Evolutionary conservation across 257 asterid genomes (phyloP).

Genomic region (Ocimum tenuiflorum): DNA sequence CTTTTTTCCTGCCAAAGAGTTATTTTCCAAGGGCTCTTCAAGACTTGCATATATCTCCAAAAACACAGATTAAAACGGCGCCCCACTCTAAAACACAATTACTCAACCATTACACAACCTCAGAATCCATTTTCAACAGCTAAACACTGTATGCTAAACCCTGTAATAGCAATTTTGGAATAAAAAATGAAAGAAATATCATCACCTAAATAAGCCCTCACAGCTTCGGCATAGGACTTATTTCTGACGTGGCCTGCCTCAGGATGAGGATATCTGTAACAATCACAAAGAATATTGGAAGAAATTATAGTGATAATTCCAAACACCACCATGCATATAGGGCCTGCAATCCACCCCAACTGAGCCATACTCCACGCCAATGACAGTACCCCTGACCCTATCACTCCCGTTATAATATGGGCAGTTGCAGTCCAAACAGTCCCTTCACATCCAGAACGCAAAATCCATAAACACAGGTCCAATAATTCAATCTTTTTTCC

Average conservation of each 20-base stretch:
- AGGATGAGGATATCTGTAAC: constrained; percentile 50
- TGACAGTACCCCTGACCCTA: constrained; percentile 58
- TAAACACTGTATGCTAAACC: not conserved
- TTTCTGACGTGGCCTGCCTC: constrained; percentile 45
- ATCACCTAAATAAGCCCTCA: constrained; percentile 40
- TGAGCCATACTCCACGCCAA: constrained; percentile 63
- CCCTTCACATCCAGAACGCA: constrained; percentile 32
- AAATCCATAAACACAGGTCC: not conserved
- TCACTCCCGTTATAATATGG: constrained; percentile 54
- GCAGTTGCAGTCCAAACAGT: constrained; percentile 47
- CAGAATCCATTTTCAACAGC: not conserved
- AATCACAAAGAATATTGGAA: constrained; percentile 46
- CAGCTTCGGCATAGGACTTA: constrained; percentile 49
- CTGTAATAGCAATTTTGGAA: not conserved
- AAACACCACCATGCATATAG: constrained; percentile 33
- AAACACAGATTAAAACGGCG: not conserved
- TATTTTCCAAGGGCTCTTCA: not conserved
- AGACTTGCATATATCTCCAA: not conserved
- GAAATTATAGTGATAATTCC: constrained; percentile 37
- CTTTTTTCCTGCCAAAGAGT: constrained; percentile 43
- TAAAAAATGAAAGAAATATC: too few species aligned
- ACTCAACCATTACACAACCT: not conserved
- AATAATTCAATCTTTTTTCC: not conserved
- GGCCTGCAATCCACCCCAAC: constrained; percentile 59
- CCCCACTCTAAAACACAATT: not conserved